Percentiles rank a stretch among this genome's conserved stretches.
Conservation (phyloP, 768 basidiomycete genomes). For the Rhodocollybia butyracea region DNA sequence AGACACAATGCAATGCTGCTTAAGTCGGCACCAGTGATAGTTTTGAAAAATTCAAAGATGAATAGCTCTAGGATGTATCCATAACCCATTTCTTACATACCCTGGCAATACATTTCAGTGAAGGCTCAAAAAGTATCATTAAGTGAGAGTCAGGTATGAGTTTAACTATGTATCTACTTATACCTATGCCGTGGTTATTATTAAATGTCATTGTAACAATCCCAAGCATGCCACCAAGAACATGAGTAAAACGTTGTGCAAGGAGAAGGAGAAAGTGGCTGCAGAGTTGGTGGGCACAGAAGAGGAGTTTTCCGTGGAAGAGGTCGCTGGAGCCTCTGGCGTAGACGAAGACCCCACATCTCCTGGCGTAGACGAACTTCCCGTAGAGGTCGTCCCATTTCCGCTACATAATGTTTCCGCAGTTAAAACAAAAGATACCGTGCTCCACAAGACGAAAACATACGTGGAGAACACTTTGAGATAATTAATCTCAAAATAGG, state of each 20-base stretch:
- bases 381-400: not conserved
- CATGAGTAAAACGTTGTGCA: no score
- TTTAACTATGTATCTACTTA: no score
- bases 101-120: constrained; percentile 12
- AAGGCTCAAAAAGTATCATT: constrained; percentile 2
- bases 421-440: not conserved
- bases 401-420: not conserved
- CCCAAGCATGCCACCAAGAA: no score
- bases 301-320: no score
- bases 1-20: constrained; percentile 26
- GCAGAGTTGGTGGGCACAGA: no score
- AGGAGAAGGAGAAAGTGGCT: no score
- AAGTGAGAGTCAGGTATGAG: no score
- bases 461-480: constrained; percentile 28
- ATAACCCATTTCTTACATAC: constrained; percentile 7
- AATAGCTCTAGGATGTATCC: constrained; percentile 8
- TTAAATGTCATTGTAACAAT: no score
- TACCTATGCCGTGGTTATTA: no score
- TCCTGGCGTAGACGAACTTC: no score
- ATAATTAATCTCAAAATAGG: constrained; percentile 40
- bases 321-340: no score
- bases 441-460: not conserved
- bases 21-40: not conserved
- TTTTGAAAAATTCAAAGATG: not conserved
- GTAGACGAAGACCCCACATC: no score